Evolutionary conservation across 352 stramenopile genomes (phyloP), one percentile per base, ranked within the genome.

Genomic region (Aphanomyces invadans): DNA sequence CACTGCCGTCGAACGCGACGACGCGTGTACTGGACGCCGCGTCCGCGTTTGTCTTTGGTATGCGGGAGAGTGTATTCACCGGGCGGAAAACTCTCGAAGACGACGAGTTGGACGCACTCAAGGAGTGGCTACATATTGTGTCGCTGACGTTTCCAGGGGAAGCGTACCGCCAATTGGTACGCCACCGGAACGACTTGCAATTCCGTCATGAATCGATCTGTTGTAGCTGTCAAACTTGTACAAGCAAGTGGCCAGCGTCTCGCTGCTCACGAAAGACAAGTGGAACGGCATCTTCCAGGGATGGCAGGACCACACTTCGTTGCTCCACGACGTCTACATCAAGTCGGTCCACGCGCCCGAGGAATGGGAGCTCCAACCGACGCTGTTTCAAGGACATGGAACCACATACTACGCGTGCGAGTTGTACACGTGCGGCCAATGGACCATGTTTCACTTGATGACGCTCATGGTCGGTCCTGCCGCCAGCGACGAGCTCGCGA

Each of bases 381-480:
- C 86, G 49, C 63, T 90, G 61, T 92, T 92, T 60, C 4, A 79
- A 4, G 83, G 83, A 28, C 66, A 87, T 46, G 83, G 83, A 25
- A 75, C 76, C 17, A 73, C 77, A 0, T 92, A 92, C 67, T 75
- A 75, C 25, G 79, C 83, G 1, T 92, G 83, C 38, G 83, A 82
- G 25, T 65, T 87, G 26, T 92, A 92, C 70, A 92, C 83, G 45
- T 92, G 83, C 54, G 83, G 83, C 1, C 83, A 92, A 71, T 92
- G 83, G 83, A 92, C 78, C 48, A 88, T 92, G 79, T 92, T 92
- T 71, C 83, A 92, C 75, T 87, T 92, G 81, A 68, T 92, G 60
- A 90, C 80, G 19, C 76, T 92, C 70, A 23, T 64, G 19, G 89
- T 88, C 56, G 81, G 79, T 9, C 72, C 71, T 1, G 76, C 80